Evolutionary conservation across 2,329 filamentous ascomycete species (phyloP).

Genomic region (Oidium heveae): DNA sequence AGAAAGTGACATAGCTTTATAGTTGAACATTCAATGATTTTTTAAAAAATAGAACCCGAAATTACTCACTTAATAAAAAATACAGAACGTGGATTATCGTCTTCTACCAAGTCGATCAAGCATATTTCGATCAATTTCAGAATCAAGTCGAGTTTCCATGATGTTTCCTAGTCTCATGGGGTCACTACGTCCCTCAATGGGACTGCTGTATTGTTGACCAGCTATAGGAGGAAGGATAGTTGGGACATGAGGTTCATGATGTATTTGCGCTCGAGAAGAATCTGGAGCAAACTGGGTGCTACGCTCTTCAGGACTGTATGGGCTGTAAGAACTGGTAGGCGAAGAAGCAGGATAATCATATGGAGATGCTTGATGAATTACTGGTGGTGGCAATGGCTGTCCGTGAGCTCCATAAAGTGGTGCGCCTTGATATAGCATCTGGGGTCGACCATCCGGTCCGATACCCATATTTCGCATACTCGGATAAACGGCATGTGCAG

Average conservation of each 20-base stretch:
- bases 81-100: slow-evolving; percentile 2
- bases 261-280: slow-evolving; percentile 12
- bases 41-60: too few relatives aligned
- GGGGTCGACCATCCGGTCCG: slow-evolving; percentile 13
- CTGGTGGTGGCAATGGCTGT: slow-evolving; percentile 14
- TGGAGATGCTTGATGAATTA: slow-evolving; percentile 6
- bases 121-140: slow-evolving; percentile 13
- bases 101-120: slow-evolving; percentile 11
- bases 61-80: too few relatives aligned
- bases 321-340: slow-evolving; percentile 12
- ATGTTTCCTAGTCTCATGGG: slow-evolving; percentile 14
- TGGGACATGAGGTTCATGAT: slow-evolving; percentile 13
- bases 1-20: too few relatives aligned
- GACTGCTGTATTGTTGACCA: slow-evolving; percentile 11
- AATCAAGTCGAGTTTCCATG: slow-evolving; percentile 12
- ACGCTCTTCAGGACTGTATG: slow-evolving; percentile 5
- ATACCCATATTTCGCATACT: slow-evolving; percentile 20
- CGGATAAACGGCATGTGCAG: slow-evolving; percentile 40
- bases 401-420: slow-evolving; percentile 18
- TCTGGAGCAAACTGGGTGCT: slow-evolving; percentile 3
- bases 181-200: slow-evolving; percentile 9
- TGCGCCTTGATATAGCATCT: slow-evolving; percentile 10
- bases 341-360: slow-evolving; percentile 14
- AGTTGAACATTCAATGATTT: too few relatives aligned
- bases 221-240: slow-evolving; percentile 15